Base-by-base conservation (phyloP, 2,329 filamentous ascomycete species). In the Magnaporthiopsis poae region DNA sequence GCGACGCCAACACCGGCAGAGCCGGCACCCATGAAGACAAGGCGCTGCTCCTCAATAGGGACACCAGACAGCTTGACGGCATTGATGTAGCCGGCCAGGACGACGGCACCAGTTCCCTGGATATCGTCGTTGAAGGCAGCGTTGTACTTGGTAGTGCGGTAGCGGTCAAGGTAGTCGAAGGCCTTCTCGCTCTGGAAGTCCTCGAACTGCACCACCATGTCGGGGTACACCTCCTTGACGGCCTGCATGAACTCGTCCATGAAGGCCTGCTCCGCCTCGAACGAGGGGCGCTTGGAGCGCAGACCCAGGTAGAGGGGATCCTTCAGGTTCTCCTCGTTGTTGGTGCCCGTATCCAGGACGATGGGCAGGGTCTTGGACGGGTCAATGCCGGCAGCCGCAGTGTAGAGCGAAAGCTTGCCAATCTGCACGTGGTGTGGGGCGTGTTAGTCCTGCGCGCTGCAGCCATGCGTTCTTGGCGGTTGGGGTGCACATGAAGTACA, bases 211-310 rank as follows among this genome's bases (percentile, higher is more conserved):
- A 98, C 91, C 62, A 89, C 78, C 86, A 84, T 88, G 18, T 84
- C 79, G 35, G 84, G 86, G 77, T 80, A 87, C 36, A 88, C 84
- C 39, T 96, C 92, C 67, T 89, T 90, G 68, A 91, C 85, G 67
- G 95, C 94, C 73, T 86, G 85, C 95, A 99, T 98, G 82, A 99
- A 89, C 82, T 98, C 95, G 75, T 98, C 95, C 82, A 98, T 87
- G 79, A 98, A 98, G 70, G 91, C 91, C 76, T 89, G 88, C 80
- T 96, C 92, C 73, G 94, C 88, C 65, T 89, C 84, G 27, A 89
- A 80, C 9, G 89, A 84, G 66, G 94, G 85, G 75, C 96, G 94
- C 79, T 90, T 90, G 72, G 90, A 86, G 73, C 92, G 88, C 73
- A 93, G 90, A 73, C 95, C 95, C 75, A 98, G 87, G 82, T 98